Evolutionary conservation across 2,329 filamentous ascomycete species (phyloP), one percentile per base, ranked within the genome.

Genomic region (Xylaria polymorpha): DNA sequence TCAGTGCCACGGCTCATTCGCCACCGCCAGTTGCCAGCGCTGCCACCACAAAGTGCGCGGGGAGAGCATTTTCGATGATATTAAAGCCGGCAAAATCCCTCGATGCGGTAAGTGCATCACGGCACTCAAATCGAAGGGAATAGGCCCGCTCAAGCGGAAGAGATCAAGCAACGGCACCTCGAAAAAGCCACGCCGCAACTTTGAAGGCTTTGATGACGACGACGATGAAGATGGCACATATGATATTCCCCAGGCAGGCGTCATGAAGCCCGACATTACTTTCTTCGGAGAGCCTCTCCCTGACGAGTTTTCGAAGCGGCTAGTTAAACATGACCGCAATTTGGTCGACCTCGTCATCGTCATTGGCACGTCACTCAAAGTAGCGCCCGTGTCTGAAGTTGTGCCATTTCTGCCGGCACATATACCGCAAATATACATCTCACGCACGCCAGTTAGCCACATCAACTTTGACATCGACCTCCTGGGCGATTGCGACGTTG

Each of bases 241-340:
- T 77, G 86, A 90, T 73, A 88, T 92, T 46, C 89, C 90, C 1
- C 85, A 86, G 57, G 87, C 90, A 2, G 94, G 93, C 66, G 90
- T 97, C 78, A 97, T 97, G 94, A 97, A 92, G 85, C 96, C 96
- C 9, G 95, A 98, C 82, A 98, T 99, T 78, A 98, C 94, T 56
- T 98, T 99, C 84, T 98, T 98, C 77, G 95, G 95, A 74, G 96
- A 99, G 82, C 87, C 90, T 60, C 90, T 99, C 0, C 94, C 95
- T 0, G 90, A 93, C 74, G 88, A 89, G 73, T 99, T 99, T 81
- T 92, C 92, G 66, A 85, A 88, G 59, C 91, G 94, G 8, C 87
- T 98, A 15, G 89, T 92, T n/a, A 86, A 93, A 69, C 87, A 93
- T 74, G 96, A 99, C 80, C 89, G 90, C 68, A 88, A 93, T 72